Percentiles rank a stretch among this genome's conserved stretches.
phyloP scores from a whole-genome alignment of 2,329 filamentous ascomycete genomes.

The Apiospora phragmitis region DNA sequence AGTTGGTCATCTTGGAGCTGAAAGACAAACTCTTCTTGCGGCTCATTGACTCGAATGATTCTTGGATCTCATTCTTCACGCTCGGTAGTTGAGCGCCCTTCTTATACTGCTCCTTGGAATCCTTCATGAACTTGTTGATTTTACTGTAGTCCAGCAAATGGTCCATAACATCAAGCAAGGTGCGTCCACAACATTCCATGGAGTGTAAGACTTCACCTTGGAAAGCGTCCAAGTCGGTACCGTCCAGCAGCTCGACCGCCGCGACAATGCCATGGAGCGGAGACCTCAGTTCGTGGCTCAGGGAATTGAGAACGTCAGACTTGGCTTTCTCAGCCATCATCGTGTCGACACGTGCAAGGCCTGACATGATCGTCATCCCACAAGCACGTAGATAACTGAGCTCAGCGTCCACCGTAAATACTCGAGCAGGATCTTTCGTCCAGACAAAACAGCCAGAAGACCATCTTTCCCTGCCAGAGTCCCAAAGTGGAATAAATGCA shows the following conservation, averaged over 20 bases:
- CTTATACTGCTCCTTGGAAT: conserved; percentile 21
- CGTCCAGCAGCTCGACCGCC: conserved; percentile 52
- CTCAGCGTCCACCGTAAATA: conserved; percentile 48
- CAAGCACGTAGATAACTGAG: conserved; percentile 53
- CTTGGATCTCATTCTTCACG: background rate
- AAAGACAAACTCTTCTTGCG: conserved; percentile 15
- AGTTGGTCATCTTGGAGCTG: conserved; percentile 24
- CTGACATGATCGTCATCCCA: conserved; percentile 55
- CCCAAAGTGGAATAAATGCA: conserved; percentile 50
- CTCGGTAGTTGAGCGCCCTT: conserved; percentile 15
- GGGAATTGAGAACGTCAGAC: conserved; percentile 58
- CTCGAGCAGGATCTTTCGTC: conserved; percentile 42
- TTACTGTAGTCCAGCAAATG: conserved; percentile 57
- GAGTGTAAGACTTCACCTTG: conserved; percentile 49
- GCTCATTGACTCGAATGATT: conserved; percentile 6
- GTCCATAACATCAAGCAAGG: conserved; percentile 54
- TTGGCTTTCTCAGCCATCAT: conserved; percentile 47
- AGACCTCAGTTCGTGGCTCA: conserved; percentile 62
- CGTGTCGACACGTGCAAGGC: conserved; percentile 48
- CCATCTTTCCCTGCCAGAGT: conserved; percentile 45
- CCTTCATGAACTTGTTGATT: conserved; percentile 42
- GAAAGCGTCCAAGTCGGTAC: conserved; percentile 47
- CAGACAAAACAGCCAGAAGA: conserved; percentile 52
- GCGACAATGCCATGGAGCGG: conserved; percentile 62
- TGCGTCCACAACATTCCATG: conserved; percentile 51